phyloP scores from a whole-genome alignment of 768 basidiomycete genomes.

The Mycena vulgaris region DNA sequence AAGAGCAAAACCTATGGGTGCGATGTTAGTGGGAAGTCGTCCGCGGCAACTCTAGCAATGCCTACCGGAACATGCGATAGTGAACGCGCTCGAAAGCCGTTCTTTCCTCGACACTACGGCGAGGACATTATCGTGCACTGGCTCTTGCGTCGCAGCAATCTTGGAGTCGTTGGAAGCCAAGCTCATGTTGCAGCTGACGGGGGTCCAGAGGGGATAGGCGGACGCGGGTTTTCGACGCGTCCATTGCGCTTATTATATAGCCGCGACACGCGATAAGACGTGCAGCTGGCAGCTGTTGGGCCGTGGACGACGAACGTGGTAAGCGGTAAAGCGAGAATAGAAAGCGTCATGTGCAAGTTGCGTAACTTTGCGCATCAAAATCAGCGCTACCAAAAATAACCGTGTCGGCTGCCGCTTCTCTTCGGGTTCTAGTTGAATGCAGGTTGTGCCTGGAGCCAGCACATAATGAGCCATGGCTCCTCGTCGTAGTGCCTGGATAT shows the following conservation, averaged over 20 bases:
- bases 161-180: slow-evolving; percentile 3
- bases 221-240: not conserved
- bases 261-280: not conserved
- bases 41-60: not conserved
- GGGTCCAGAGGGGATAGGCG: not conserved
- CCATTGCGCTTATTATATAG: not conserved
- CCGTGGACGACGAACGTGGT: slow-evolving; percentile 1
- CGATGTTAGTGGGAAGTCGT: not conserved
- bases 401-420: no score
- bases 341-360: not conserved
- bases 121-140: no score
- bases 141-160: not conserved
- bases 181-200: slow-evolving; percentile 1
- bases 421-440: no score
- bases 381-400: no score
- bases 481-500: no score
- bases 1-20: slow-evolving; percentile 73
- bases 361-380: slow-evolving; percentile 8
- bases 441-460: no score
- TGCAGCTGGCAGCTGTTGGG: not conserved
- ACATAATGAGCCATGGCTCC: no score
- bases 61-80: slow-evolving; percentile 56
- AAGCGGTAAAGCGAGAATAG: not conserved
- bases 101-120: slow-evolving; percentile 51
- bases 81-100: slow-evolving; percentile 70